Evolutionary conservation across 2,329 filamentous ascomycete genomes (phyloP), one percentile per base, ranked within the genome.

Genomic region (Acrodontium crateriforme): DNA sequence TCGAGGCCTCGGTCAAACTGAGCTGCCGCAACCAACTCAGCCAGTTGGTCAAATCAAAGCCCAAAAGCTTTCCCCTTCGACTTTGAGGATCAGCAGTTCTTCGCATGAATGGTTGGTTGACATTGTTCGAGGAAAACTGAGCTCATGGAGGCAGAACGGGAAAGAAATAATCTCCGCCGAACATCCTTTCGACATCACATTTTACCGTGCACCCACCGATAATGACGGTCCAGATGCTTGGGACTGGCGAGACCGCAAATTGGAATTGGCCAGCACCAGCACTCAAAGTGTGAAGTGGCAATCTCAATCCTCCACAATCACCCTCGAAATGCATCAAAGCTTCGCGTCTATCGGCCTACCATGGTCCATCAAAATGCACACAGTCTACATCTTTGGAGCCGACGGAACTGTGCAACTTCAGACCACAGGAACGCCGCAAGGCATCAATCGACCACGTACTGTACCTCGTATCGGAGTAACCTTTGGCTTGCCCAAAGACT

Each of bases 151-250:
- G 24, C 46, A 46, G 26, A n/a, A 29, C 9, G 37, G 37, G 25
- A 34, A 30, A 10, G 25, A 44, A 11, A 2, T 45, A 9, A 31
- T 46, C 17, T 11, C 38, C 1, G 20, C 10, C n/a, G n/a, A n/a
- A n/a, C 30, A 40, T 16, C 32, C 39, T 4, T 17, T 46, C 3
- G 30, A 38, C 16, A 38, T 41, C 4, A 39, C 28, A 5, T 69
- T 78, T 51, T 78, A 71, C 63, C 69, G 74, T 4, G 68, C 74
- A 0, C 63, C 65, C 9, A 78, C 73, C 0, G 70, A 79, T 48
- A 79, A 79, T 40, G 74, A 79, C 41, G 54, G 57, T 0, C 60
- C 66, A 0, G 65, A 69, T 8, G 58, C 66, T 3, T 62, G 60
- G 4, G 69, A 75, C 38, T 78, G 74, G 73, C 53, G 61, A 24